Base-by-base conservation (phyloP, 805 yeast genomes). In the Priceomyces haplophilus region DNA sequence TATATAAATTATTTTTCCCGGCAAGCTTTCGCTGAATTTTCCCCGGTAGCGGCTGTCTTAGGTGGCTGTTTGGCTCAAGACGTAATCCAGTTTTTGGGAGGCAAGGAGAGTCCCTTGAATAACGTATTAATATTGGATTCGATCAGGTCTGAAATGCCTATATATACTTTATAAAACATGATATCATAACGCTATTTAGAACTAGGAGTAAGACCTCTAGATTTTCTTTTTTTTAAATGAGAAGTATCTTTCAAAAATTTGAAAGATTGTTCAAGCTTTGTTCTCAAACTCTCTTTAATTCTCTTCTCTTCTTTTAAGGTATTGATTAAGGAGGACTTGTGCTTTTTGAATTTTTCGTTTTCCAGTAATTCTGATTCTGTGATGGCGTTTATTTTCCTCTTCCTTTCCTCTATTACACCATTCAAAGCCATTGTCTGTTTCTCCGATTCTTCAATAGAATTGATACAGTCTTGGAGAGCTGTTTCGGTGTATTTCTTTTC, bases 1-100 rank as follows among this genome's bases (percentile, higher is more conserved):
- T 63, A 72, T 40, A 48, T 78, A 19, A 58, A 64, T 4, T 55
- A 62, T 19, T 59, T 83, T 35, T 49, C 73, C 0, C 60, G 55
- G 16, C 88, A 84, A 55, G 73, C 73, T 6, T 68, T 55, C 48
- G 62, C 88, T 2, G 95, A 89, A 55, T 78, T 85, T 50, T 76
- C 88, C 8, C 96, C 97, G 1, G 82, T 83, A 0, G 80, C 93
- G 3, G 95, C 98, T 0, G 78, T 93, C 1, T 52, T 91, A 5
- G 99, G 98, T 4, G 99, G 98, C 1, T 75, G 88, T 1, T 63
- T 91, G 18, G 85, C 95, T 2, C 99, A 93, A 63, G 97, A 90
- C 59, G 83, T 88, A 11, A 85, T 93, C 36, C 93, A 93, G 64
- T 80, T 75, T 42, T 62, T 91, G 40, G 84, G 93, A 34, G 78